These are phyloP conservation scores for Theobroma cacao DNA, from an alignment of 345 rosid genomes.

Conservation along the genomic window DNA sequence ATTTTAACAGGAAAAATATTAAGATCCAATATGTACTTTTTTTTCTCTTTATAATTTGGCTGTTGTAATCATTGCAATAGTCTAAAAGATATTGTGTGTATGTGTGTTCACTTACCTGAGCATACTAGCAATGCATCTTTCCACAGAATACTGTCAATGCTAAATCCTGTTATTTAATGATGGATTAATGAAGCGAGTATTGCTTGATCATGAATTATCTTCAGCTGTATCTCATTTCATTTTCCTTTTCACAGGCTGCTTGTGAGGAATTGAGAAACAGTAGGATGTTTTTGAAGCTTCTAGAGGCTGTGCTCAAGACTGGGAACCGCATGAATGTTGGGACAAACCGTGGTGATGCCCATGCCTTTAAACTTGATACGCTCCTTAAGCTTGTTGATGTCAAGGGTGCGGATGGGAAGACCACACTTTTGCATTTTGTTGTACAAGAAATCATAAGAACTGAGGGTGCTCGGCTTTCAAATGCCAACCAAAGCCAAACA, in stretches of 20 bases:
- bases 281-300: slow-evolving; percentile 88
- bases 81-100: neutral
- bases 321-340: slow-evolving; percentile 99
- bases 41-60: neutral
- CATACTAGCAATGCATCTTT: neutral
- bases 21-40: neutral
- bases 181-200: neutral
- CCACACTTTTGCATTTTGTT: slow-evolving; percentile 94
- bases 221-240: neutral
- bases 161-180: neutral
- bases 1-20: neutral
- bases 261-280: slow-evolving; percentile 90
- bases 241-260: slow-evolving; percentile 57
- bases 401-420: slow-evolving; percentile 95
- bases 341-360: slow-evolving; percentile 97
- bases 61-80: neutral
- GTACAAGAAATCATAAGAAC: slow-evolving; percentile 94
- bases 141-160: neutral
- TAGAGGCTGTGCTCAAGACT: slow-evolving; percentile 95
- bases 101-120: neutral
- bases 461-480: slow-evolving; percentile 85
- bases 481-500: slow-evolving; percentile 37
- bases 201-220: neutral
- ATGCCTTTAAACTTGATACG: slow-evolving; percentile 96
- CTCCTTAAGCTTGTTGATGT: slow-evolving; percentile 94